Conservation (phyloP, 2,329 filamentous ascomycete genomes). For the Penicillium brasilianum region DNA sequence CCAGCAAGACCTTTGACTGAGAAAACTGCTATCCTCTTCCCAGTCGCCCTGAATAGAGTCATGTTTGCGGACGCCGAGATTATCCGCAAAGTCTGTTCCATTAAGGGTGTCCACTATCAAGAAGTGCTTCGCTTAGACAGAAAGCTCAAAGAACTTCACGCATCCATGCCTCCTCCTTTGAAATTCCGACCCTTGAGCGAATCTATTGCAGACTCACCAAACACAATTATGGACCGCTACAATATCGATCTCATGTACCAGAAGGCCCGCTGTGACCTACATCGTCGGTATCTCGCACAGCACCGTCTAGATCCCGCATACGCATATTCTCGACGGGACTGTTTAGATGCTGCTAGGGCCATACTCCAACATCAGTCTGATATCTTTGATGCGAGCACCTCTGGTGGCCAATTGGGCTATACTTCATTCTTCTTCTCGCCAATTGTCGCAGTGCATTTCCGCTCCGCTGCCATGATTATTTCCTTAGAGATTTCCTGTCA, state of each 20-base stretch:
- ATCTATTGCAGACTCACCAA: slow-evolving; percentile 19
- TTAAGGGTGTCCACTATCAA: slow-evolving; percentile 3
- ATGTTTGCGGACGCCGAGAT: slow-evolving; percentile 38
- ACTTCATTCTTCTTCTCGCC: slow-evolving; percentile 25
- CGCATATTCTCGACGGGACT: slow-evolving; percentile 47
- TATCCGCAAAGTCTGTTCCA: slow-evolving; percentile 21
- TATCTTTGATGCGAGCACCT: slow-evolving; percentile 54
- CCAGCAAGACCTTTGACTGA: slow-evolving; percentile 57
- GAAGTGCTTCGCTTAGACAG: slow-evolving; percentile 35
- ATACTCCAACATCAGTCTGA: slow-evolving; percentile 55
- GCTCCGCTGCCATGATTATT: slow-evolving; percentile 26
- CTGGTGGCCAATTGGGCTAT: slow-evolving; percentile 51
- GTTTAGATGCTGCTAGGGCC: slow-evolving; percentile 51
- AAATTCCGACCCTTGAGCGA: slow-evolving; percentile 24
- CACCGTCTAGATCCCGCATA: slow-evolving; percentile 38
- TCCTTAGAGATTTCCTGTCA: slow-evolving; percentile 25
- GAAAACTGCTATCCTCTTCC: slow-evolving; percentile 52
- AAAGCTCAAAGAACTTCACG: slow-evolving; percentile 30
- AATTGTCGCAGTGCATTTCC: slow-evolving; percentile 19
- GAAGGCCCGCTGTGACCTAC: slow-evolving; percentile 56
- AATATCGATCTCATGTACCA: slow-evolving; percentile 57
- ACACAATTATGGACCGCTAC: slow-evolving; percentile 56
- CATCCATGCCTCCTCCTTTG: slow-evolving; percentile 12
- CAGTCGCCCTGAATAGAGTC: slow-evolving; percentile 38
- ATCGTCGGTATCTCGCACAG: slow-evolving; percentile 55